Evolutionary conservation across 2,329 filamentous ascomycete species (phyloP).

Genomic region (Fusarium sp.): DNA sequence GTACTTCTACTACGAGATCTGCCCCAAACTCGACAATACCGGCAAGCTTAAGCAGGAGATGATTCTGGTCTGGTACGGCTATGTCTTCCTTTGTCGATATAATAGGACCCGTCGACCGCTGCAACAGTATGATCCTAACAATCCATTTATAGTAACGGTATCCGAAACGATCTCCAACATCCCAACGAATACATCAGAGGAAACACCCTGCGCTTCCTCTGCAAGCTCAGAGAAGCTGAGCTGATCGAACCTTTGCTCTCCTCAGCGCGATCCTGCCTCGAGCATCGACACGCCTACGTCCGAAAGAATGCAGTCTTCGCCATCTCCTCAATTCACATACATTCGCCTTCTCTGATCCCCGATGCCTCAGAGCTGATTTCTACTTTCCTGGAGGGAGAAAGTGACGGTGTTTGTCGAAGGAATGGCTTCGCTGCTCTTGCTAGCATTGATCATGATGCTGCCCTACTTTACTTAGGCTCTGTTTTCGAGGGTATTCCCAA

Average conservation of each 20-base stretch:
- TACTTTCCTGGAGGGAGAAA: constrained; percentile 90
- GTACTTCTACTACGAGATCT: constrained; percentile 99
- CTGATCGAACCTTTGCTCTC: constrained; percentile 96
- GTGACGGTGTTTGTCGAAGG: constrained; percentile 94
- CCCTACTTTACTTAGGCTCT: constrained; percentile 85
- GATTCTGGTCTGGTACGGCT: constrained; percentile 90
- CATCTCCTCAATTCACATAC: constrained; percentile 89
- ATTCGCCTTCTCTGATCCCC: constrained; percentile 91
- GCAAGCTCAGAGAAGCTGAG: constrained; percentile 94
- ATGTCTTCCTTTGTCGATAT: constrained; percentile 5
- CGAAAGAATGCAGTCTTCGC: constrained; percentile 98
- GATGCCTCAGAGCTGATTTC: constrained; percentile 94
- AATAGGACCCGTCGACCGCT: background rate
- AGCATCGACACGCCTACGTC: constrained; percentile 97
- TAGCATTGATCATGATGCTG: constrained; percentile 93
- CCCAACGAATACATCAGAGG: constrained; percentile 98
- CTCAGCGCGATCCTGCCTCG: constrained; percentile 89
- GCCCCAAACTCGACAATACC: constrained; percentile 89
- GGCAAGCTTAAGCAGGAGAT: constrained; percentile 99
- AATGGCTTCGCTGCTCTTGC: constrained; percentile 95
- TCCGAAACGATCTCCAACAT: constrained; percentile 96
- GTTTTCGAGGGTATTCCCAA: constrained; percentile 96
- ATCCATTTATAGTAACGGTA: constrained; percentile 81
- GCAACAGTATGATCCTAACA: constrained; percentile 22
- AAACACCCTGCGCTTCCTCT: constrained; percentile 97